phyloP scores from a whole-genome alignment of 164 flowering plant genomes.

The Magnolia officinalis region DNA sequence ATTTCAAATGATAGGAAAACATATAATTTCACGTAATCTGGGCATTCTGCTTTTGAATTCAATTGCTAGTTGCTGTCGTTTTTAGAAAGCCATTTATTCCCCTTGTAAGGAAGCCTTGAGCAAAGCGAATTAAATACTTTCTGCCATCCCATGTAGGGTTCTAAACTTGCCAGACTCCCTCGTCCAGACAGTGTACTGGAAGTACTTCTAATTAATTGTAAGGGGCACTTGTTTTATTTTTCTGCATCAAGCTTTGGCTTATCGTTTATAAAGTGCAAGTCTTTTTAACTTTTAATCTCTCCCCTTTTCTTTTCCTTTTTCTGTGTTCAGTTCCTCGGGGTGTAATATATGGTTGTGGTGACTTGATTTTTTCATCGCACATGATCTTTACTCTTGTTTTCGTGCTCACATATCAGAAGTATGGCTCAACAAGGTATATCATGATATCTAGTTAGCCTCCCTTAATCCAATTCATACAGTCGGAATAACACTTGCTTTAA shows the following conservation, averaged over 20 bases:
- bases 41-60: too few species aligned
- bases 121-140: background rate
- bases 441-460: background rate
- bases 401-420: conserved; percentile 85
- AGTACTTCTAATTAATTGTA: conserved; percentile 74
- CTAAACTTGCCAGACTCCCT: conserved; percentile 85
- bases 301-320: conserved; percentile 1
- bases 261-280: background rate
- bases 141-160: conserved; percentile 51
- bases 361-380: conserved; percentile 96
- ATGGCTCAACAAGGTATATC: conserved; percentile 73
- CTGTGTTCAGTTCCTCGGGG: conserved; percentile 80
- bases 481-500: background rate
- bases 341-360: conserved; percentile 91
- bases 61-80: background rate
- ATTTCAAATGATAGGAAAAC: background rate
- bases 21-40: too few species aligned
- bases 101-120: background rate
- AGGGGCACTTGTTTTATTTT: conserved; percentile 12
- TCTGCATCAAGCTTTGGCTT: background rate
- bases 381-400: conserved; percentile 96
- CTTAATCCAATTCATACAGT: background rate
- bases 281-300: background rate
- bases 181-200: conserved; percentile 61
- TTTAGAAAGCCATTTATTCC: background rate